Evolutionary conservation across 2,329 filamentous ascomycete genomes (phyloP).

Genomic region (Plectosphaerella sp.): DNA sequence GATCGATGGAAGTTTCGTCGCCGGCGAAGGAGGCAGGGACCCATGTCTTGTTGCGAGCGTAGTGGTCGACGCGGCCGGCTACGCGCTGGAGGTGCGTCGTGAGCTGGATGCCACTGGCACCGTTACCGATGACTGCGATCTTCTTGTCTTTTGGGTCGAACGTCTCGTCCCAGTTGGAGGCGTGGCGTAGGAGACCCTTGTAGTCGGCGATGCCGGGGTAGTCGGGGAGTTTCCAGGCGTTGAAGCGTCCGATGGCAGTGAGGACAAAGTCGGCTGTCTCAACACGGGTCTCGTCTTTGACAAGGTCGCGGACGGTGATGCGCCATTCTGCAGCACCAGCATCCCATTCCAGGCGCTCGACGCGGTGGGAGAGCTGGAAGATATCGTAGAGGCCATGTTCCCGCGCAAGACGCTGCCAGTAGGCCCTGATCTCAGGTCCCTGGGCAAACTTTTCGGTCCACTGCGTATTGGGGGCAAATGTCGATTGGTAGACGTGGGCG

Average conservation of each 20-base stretch:
- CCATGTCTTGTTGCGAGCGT: constrained; percentile 63
- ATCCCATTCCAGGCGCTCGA: constrained; percentile 54
- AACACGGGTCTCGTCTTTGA: constrained; percentile 28
- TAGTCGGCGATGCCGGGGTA: constrained; percentile 54
- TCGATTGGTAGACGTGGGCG: constrained; percentile 65
- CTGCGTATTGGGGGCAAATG: constrained; percentile 62
- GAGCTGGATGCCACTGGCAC: constrained; percentile 56
- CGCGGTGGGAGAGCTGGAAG: constrained; percentile 49
- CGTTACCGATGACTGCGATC: constrained; percentile 60
- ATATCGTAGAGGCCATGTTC: constrained; percentile 62
- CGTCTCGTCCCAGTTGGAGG: constrained; percentile 53
- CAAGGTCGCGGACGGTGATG: constrained; percentile 37
- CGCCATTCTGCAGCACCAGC: constrained; percentile 47
- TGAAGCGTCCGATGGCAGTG: constrained; percentile 62
- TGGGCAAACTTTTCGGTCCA: constrained; percentile 67
- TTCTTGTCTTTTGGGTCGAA: constrained; percentile 45
- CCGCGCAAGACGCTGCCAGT: constrained; percentile 58
- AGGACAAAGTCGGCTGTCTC: constrained; percentile 57
- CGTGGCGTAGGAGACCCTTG: constrained; percentile 52
- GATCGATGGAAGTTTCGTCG: constrained; percentile 47
- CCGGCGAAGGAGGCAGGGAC: constrained; percentile 59
- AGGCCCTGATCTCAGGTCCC: constrained; percentile 62
- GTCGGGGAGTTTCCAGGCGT: constrained; percentile 58
- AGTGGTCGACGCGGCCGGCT: constrained; percentile 55
- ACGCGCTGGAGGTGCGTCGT: constrained; percentile 46